A percentile compares a stretch with the other conserved stretches of the same genome.
phyloP scores from a whole-genome alignment of 441 rosid genomes.

The Corymbia citriodora region DNA sequence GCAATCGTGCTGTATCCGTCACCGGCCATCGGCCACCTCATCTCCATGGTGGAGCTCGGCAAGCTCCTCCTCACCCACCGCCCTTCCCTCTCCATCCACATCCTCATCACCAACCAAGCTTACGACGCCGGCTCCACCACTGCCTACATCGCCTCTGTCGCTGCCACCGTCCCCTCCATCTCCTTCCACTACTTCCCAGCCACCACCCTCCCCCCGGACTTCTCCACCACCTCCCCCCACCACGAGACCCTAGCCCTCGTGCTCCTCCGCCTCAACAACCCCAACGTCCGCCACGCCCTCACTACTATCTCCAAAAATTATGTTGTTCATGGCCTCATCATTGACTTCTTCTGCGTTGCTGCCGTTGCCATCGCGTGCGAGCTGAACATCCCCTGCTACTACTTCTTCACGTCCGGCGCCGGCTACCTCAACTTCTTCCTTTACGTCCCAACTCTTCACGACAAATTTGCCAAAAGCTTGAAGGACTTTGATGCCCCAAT shows the following conservation, averaged over 20 bases:
- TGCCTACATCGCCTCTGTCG: constrained; percentile 19
- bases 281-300: not conserved
- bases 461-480: not conserved
- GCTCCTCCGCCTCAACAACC: not conserved
- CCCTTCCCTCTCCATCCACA: not conserved
- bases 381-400: not conserved
- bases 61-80: not conserved
- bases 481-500: not conserved
- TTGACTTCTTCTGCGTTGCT: not conserved
- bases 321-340: not conserved
- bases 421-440: not conserved
- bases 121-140: constrained; percentile 24
- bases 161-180: not conserved
- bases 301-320: not conserved
- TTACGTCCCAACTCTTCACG: not conserved
- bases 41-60: not conserved
- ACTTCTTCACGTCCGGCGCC: not conserved
- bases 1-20: not conserved
- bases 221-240: not conserved
- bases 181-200: not conserved
- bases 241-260: not conserved
- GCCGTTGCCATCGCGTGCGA: not conserved
- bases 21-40: not conserved
- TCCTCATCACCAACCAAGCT: not conserved
- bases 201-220: not conserved